These are phyloP conservation scores for Daedaleopsis nitida DNA, from an alignment of 768 basidiomycete species.

Conservation along the genomic window DNA sequence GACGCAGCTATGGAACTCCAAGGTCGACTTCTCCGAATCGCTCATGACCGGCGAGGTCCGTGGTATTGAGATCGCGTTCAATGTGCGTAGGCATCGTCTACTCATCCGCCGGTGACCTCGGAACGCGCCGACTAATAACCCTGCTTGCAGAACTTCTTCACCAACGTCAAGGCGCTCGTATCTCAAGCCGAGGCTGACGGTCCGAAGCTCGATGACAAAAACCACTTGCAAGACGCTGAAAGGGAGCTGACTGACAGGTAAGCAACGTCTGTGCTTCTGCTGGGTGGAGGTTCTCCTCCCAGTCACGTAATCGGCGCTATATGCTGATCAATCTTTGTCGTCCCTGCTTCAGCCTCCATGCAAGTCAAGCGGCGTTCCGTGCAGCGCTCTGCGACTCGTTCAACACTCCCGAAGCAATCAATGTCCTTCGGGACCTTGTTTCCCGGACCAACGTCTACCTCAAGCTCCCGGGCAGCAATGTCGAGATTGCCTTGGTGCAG, in stretches of 20 bases:
- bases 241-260: constrained; percentile 68
- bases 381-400: constrained; percentile 93
- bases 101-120: not conserved
- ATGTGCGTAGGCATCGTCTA: constrained; percentile 53
- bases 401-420: constrained; percentile 87
- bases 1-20: constrained; percentile 87
- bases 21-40: constrained; percentile 92
- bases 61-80: constrained; percentile 79
- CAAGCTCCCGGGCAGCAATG: constrained; percentile 56
- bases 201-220: constrained; percentile 56
- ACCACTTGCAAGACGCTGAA: constrained; percentile 70
- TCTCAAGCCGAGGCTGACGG: constrained; percentile 54
- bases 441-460: constrained; percentile 89
- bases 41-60: constrained; percentile 89
- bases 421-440: constrained; percentile 76
- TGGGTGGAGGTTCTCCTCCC: not conserved
- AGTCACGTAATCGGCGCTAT: not conserved
- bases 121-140: not conserved
- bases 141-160: constrained; percentile 85
- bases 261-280: constrained; percentile 16
- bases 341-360: constrained; percentile 56
- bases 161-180: constrained; percentile 78
- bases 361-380: constrained; percentile 78
- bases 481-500: constrained; percentile 66
- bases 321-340: constrained; percentile 6